A percentile compares a stretch with the other conserved stretches of the same genome.
phyloP scores from a whole-genome alignment of 768 basidiomycete species.

The Mycena galericulata region DNA sequence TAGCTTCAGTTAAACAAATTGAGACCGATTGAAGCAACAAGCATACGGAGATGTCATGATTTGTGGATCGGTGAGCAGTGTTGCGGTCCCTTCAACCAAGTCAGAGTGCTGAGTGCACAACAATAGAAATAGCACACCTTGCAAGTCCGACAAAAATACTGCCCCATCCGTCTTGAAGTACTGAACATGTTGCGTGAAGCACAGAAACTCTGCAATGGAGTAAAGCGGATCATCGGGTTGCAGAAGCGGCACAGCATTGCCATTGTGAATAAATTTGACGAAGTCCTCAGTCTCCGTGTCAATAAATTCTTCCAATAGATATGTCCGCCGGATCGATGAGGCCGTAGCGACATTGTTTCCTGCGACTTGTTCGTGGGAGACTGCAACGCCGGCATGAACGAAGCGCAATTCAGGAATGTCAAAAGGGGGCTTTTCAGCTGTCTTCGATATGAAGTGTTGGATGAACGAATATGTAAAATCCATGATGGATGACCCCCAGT shows the following conservation, averaged over 20 bases:
- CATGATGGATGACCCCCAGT: slow-evolving; percentile 18
- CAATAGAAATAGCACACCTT: slow-evolving; percentile 34
- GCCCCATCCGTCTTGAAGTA: slow-evolving; percentile 37
- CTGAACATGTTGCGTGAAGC: slow-evolving; percentile 44
- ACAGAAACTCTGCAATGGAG: slow-evolving; percentile 35
- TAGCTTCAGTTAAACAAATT: background rate
- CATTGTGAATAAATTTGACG: slow-evolving; percentile 42
- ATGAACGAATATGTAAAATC: slow-evolving; percentile 11
- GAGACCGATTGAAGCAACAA: background rate
- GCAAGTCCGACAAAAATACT: slow-evolving; percentile 42
- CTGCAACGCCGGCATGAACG: slow-evolving; percentile 18
- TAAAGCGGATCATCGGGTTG: slow-evolving; percentile 1
- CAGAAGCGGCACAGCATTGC: slow-evolving; percentile 26
- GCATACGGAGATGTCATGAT: slow-evolving; percentile 18
- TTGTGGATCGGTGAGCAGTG: slow-evolving; percentile 9
- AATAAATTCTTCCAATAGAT: slow-evolving; percentile 38
- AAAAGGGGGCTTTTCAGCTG: background rate
- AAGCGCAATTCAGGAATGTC: slow-evolving; percentile 8
- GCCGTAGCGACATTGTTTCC: background rate
- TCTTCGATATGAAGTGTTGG: background rate
- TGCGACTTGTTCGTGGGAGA: background rate
- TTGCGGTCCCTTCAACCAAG: background rate
- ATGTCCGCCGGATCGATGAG: slow-evolving; percentile 6
- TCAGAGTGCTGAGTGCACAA: background rate
- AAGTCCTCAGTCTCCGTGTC: slow-evolving; percentile 28